Evolutionary conservation across 1,284 basidiomycete genomes (phyloP).

Genomic region (Leucoagaricus sp.): DNA sequence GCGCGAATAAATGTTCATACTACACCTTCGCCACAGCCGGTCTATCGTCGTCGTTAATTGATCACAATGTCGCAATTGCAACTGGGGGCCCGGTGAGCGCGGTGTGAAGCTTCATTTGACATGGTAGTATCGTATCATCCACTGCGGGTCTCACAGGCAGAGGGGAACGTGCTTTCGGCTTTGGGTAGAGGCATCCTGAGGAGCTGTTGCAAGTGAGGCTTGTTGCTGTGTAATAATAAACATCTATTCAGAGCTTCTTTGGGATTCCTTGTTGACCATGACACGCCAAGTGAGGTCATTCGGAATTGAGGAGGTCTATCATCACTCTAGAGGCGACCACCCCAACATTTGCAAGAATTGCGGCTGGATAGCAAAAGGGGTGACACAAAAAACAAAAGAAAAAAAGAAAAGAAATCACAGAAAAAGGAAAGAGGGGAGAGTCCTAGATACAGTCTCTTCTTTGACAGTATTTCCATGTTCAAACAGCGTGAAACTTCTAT

Average conservation of each 20-base stretch:
- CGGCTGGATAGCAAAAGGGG: too few species aligned
- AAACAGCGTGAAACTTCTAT: too few species aligned
- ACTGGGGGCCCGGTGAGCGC: conserved; percentile 35
- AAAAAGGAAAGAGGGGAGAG: too few species aligned
- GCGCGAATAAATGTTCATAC: conserved; percentile 24
- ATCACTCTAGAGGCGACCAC: conserved; percentile 17
- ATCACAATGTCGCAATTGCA: conserved; percentile 36
- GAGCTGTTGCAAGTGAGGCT: conserved; percentile 23
- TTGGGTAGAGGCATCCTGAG: conserved; percentile 17
- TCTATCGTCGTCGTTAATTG: conserved; percentile 28
- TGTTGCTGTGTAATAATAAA: conserved; percentile 23
- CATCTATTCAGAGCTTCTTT: conserved; percentile 26
- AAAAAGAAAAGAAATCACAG: too few species aligned
- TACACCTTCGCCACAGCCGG: conserved; percentile 25
- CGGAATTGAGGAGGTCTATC: conserved; percentile 15
- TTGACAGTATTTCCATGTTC: too few species aligned
- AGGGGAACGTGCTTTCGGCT: conserved; percentile 32
- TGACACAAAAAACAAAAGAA: too few species aligned
- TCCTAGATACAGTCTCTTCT: too few species aligned
- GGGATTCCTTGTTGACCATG: conserved; percentile 28
- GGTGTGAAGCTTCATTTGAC: conserved; percentile 30
- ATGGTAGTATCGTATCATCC: conserved; percentile 26
- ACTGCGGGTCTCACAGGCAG: conserved; percentile 37
- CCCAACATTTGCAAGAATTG: conserved; percentile 16
- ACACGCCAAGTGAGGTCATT: conserved; percentile 32